phyloP scores from a whole-genome alignment of 1,139 yeast genomes.

The Yamadazyma friedrichii region DNA sequence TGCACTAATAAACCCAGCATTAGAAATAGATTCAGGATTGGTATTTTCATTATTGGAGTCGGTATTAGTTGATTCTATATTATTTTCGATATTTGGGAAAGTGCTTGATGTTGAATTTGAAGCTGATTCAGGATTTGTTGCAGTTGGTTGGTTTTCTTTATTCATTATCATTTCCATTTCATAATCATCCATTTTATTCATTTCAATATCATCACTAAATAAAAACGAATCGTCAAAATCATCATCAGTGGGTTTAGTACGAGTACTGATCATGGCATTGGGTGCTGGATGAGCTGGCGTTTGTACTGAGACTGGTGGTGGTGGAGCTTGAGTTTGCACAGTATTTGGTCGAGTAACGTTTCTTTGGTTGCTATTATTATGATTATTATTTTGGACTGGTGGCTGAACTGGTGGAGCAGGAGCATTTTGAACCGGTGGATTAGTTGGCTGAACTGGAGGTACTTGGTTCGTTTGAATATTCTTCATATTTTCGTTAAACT shows the following conservation, averaged over 20 bases:
- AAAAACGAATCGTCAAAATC: conserved; percentile 64
- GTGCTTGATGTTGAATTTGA: no score
- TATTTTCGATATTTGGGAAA: not conserved
- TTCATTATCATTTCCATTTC: conserved; percentile 26
- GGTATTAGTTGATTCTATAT: no score
- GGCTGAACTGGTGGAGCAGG: not conserved
- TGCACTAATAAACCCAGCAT: conserved; percentile 55
- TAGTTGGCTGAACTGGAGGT: not conserved
- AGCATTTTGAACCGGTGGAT: not conserved
- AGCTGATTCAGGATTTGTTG: not conserved
- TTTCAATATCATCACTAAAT: conserved; percentile 59
- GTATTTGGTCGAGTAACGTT: no score
- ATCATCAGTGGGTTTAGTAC: conserved; percentile 10
- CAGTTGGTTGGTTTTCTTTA: conserved; percentile 8
- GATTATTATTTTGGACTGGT: no score
- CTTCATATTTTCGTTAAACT: conserved; percentile 2
- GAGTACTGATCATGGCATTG: conserved; percentile 10
- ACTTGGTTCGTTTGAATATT: conserved; percentile 1
- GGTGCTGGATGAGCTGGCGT: conserved; percentile 3
- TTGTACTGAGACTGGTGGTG: conserved; percentile 1
- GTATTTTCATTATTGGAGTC: not conserved
- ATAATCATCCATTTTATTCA: conserved; percentile 28
- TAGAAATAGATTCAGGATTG: not conserved
- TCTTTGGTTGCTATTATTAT: no score
- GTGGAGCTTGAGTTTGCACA: not conserved